A percentile compares a stretch with the other conserved stretches of the same genome.
These are phyloP conservation scores for Sphaerobolus stellatus DNA, from an alignment of 1,284 basidiomycete genomes.

Conservation along the genomic window DNA sequence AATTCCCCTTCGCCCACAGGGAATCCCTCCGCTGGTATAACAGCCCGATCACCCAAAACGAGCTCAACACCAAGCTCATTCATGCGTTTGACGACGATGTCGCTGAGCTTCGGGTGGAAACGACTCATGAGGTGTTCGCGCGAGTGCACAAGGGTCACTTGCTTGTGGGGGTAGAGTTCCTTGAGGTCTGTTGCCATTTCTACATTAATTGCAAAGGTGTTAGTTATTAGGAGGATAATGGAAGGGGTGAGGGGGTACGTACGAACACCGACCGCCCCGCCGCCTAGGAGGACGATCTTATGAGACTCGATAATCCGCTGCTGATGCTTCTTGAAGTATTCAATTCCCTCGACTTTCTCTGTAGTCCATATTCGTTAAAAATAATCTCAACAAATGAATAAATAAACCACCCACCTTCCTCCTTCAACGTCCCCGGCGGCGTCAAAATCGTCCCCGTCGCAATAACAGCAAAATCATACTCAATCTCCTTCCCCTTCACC, in stretches of 20 bases:
- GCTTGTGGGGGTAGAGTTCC: conserved; percentile 54
- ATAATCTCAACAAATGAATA: no score
- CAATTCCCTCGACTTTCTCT: conserved; percentile 36
- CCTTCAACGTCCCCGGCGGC: conserved; percentile 33
- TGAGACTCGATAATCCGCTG: conserved; percentile 40
- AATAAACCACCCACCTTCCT: conserved; percentile 9
- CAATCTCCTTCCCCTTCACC: conserved; percentile 23
- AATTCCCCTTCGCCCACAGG: conserved; percentile 26
- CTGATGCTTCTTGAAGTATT: conserved; percentile 50
- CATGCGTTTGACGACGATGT: conserved; percentile 31
- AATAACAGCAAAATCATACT: conserved; percentile 58
- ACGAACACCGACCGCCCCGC: conserved; percentile 65
- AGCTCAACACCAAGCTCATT: conserved; percentile 37
- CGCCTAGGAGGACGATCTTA: conserved; percentile 54
- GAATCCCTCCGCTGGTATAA: conserved; percentile 34
- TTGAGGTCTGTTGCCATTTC: conserved; percentile 72
- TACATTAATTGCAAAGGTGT: no score
- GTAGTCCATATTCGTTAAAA: no score
- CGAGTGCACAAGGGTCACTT: conserved; percentile 69
- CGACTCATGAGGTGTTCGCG: conserved; percentile 56
- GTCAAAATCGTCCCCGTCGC: conserved; percentile 59
- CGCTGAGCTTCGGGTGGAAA: conserved; percentile 58
- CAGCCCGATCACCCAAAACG: conserved; percentile 37
- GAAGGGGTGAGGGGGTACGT: conserved; percentile 25
- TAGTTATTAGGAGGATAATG: no score